Conservation (phyloP, 805 yeast genomes). For the Cyberlindnera japonica region DNA sequence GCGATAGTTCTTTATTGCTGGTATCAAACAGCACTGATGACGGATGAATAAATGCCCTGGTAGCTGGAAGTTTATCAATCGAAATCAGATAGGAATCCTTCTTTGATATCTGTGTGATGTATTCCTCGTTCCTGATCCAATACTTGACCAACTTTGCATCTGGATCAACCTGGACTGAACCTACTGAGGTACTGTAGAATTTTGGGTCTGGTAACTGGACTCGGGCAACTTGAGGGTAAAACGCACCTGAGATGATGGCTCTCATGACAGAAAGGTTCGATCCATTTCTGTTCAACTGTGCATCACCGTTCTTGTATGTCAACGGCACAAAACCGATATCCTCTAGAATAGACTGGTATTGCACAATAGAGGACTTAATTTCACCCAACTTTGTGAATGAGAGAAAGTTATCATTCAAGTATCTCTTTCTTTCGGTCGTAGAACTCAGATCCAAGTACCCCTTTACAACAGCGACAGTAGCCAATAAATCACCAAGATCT, state of each 20-base stretch:
- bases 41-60: constrained; percentile 83
- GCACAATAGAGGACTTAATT: constrained; percentile 64
- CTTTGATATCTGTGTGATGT: constrained; percentile 23
- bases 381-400: constrained; percentile 67
- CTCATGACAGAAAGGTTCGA: constrained; percentile 49
- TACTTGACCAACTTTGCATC: constrained; percentile 70
- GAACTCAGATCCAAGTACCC: constrained; percentile 40
- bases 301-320: constrained; percentile 35
- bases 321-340: constrained; percentile 77
- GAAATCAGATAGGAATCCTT: constrained; percentile 16
- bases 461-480: constrained; percentile 55
- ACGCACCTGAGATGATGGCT: constrained; percentile 73
- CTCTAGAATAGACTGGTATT: constrained; percentile 63
- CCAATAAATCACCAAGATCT: constrained; percentile 73
- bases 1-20: constrained; percentile 30
- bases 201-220: constrained; percentile 82
- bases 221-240: constrained; percentile 78
- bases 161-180: constrained; percentile 82
- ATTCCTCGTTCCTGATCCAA: constrained; percentile 67
- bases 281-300: constrained; percentile 47
- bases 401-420: constrained; percentile 54
- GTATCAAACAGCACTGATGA: constrained; percentile 68
- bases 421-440: constrained; percentile 32
- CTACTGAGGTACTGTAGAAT: constrained; percentile 62
- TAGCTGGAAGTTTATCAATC: constrained; percentile 44